Evolutionary conservation across 1,284 basidiomycete species (phyloP), one percentile per base, ranked within the genome.

Genomic region (Ceraceosorus guamensis): DNA sequence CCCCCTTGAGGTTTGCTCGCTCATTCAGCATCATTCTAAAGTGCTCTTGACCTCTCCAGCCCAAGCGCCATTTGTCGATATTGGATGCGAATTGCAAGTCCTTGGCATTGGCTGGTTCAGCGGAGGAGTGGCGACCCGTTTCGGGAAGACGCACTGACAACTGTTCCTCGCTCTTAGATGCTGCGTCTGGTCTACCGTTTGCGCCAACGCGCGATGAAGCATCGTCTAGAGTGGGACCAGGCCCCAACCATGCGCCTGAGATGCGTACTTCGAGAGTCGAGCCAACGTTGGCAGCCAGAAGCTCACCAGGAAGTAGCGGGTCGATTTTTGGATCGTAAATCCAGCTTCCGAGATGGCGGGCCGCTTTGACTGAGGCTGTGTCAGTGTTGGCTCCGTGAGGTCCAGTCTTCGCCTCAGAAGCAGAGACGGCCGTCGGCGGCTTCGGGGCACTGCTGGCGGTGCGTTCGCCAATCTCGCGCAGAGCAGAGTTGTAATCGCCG

Each of bases 261-360:
- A 76, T 73, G 48, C 73, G 70, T 14, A 76, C 69, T 46, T 76
- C 73, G 18, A 76, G 35, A 0, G 73, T 75, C 2, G 71, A 67
- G 13, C 72, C 73, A 13, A 76, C 63, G 48, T 76, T 73, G 46
- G 58, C 55, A 6, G 66, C 63, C 34, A 76, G 59, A 39, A 76
- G 53, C 50, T 75, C 72, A 43, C 66, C 67, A 3, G 73, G 71
- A 31, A 76, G 59, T 2, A 70, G 60, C 6, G 71, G 67, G 34
- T 62, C 57, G 35, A 67, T 58, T 13, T 55, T 65, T 11, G 68
- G 57, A 39, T 74, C 69, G 59, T 76, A 76, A 14, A 66, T 34
- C 55, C 63, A 75, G 33, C 67, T 66, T 32, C 73, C 73, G 3
- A 75, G 60, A 46, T 75, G 73, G 2, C 61, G 63, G 31, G 66